Evolutionary conservation across 202 grass and related monocot genomes (phyloP).

Genomic region (Setaria italica): DNA sequence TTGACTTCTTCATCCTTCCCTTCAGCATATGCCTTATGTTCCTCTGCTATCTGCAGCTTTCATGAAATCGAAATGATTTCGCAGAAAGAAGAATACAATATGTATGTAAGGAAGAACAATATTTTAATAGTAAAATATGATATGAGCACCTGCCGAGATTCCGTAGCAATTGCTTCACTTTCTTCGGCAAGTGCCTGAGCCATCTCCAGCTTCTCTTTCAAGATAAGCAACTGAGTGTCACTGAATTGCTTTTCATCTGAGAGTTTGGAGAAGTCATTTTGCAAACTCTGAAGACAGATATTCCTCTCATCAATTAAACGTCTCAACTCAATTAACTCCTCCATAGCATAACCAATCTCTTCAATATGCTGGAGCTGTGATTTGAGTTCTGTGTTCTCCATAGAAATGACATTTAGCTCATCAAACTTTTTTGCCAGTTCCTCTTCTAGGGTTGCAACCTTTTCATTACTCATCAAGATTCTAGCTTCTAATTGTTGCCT

Average conservation of each 20-base stretch:
- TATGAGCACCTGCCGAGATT: conserved; percentile 75
- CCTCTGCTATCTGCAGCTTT: conserved; percentile 72
- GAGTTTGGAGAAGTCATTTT: conserved; percentile 60
- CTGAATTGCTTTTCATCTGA: conserved; percentile 60
- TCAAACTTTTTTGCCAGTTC: conserved; percentile 57
- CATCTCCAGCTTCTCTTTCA: conserved; percentile 86
- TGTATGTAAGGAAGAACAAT: conserved; percentile 6
- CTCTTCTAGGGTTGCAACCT: conserved; percentile 55
- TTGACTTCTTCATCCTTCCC: conserved; percentile 95
- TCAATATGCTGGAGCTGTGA: conserved; percentile 54
- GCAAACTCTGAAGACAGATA: conserved; percentile 55
- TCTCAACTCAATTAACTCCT: conserved; percentile 63
- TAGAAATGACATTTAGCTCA: conserved; percentile 50
- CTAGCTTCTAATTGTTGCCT: conserved; percentile 57
- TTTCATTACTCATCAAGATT: conserved; percentile 51
- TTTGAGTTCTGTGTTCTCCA: conserved; percentile 66
- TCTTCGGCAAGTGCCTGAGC: conserved; percentile 80
- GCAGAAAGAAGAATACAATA: conserved; percentile 15
- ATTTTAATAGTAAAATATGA: conserved; percentile 42
- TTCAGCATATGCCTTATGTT: conserved; percentile 72
- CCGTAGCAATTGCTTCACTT: conserved; percentile 87
- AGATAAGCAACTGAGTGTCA: conserved; percentile 60
- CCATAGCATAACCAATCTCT: conserved; percentile 43
- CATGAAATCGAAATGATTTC: conserved; percentile 30
- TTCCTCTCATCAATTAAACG: conserved; percentile 53